Conservation (phyloP, 495 filamentous ascomycete genomes). For the Penicillium arizonense region DNA sequence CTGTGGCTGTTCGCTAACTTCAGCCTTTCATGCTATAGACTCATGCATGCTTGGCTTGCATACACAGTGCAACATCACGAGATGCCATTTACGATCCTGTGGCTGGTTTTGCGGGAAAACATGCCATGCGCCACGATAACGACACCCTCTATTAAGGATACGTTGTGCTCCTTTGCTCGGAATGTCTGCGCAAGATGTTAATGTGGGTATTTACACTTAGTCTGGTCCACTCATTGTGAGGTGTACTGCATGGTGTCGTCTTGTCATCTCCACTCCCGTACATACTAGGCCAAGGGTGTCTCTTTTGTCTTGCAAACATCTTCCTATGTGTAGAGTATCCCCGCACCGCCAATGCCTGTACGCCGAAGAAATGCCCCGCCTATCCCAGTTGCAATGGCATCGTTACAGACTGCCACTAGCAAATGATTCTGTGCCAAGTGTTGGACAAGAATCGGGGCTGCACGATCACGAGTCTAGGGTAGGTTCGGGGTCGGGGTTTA, state of each 20-base stretch:
- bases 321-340: neutral
- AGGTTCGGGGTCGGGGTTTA: neutral
- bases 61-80: slow-evolving; percentile 13
- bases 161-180: neutral
- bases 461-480: neutral
- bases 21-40: neutral
- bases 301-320: slow-evolving; percentile 1
- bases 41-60: slow-evolving; percentile 19
- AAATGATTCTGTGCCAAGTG: slow-evolving; percentile 20
- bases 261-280: neutral
- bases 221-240: neutral
- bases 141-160: neutral
- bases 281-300: neutral
- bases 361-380: neutral
- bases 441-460: slow-evolving; percentile 12
- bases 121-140: slow-evolving; percentile 19
- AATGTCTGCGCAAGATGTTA: neutral
- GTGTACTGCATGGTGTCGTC: neutral
- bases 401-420: slow-evolving; percentile 3
- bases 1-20: slow-evolving; percentile 1
- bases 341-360: slow-evolving; percentile 8
- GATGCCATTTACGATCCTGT: slow-evolving; percentile 6
- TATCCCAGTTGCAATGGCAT: slow-evolving; percentile 10
- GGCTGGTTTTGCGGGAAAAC: slow-evolving; percentile 14
- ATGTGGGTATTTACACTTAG: neutral